Base-by-base conservation (phyloP, 2,329 filamentous ascomycete species). In the Coniella lustricola region DNA sequence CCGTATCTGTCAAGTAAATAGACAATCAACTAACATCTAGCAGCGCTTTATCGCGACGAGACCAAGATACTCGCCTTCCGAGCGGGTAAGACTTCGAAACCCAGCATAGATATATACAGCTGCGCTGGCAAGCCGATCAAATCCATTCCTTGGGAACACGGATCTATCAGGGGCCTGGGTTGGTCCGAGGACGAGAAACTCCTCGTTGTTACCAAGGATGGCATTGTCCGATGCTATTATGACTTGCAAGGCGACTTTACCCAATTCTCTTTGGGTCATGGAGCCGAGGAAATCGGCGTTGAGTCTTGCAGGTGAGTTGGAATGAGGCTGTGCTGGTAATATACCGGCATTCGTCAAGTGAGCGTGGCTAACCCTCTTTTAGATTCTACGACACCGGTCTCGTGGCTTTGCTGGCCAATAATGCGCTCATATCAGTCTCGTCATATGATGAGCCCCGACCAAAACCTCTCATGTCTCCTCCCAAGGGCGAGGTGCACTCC, bases 161-260 rank as follows among this genome's bases (percentile, higher is more conserved):
- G 88, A 39, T 74, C 82, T 3, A 87, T 98, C 61, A 86, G 84
- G 64, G 90, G 88, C 2, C 75, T 98, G 17, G 93, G 93, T 31
- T 98, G 93, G 93, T 95, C 90, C 17, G 91, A 95, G 60, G 89
- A 96, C 56, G 93, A 98, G 73, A 85, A 87, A 62, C 76, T 98
- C 40, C 72, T 98, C 3, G 85, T 96, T 0, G 82, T 97, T 44
- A 88, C 90, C 9, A 80, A 86, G 46, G 91, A 98, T 61, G 93
- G 93, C 20, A 91, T 83, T 1, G 91, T 97, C 37, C 79, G 90
- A 52, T 93, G 89, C 65, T 96, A 90, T 62, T 82, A 90, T 64
- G 87, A 93, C 60, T 71, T 98, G n/a, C 87, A 95, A 64, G 88
- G 86, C 54, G 91, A 97, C 63, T 98, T 98, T 63, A 88, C 85